These are phyloP conservation scores for Schwanniomyces vanrijiae DNA, from an alignment of 805 yeast genomes.

Conservation along the genomic window DNA sequence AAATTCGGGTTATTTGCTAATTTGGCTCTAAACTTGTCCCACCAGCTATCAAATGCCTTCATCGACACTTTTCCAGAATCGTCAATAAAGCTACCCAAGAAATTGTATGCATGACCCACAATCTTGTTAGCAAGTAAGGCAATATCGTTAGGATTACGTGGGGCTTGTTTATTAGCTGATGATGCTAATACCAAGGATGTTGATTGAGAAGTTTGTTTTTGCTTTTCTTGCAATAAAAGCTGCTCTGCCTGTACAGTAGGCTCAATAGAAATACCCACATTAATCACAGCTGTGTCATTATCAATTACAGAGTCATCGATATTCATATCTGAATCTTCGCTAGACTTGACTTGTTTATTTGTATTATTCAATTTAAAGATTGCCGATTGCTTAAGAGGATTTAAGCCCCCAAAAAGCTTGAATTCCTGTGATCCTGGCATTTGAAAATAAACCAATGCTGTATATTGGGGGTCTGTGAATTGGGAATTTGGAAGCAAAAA, in stretches of 20 bases:
- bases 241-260: constrained; percentile 65
- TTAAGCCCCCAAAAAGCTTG: constrained; percentile 64
- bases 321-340: constrained; percentile 38
- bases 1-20: constrained; percentile 81
- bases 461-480: constrained; percentile 58
- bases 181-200: constrained; percentile 19
- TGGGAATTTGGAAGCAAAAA: constrained; percentile 83
- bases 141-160: constrained; percentile 21
- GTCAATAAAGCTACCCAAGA: constrained; percentile 83
- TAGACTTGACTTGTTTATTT: constrained; percentile 11
- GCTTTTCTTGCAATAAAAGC: constrained; percentile 48
- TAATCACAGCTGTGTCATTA: constrained; percentile 27
- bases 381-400: constrained; percentile 78
- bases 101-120: constrained; percentile 90
- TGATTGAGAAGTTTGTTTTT: constrained; percentile 14
- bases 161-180: constrained; percentile 10
- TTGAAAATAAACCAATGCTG: constrained; percentile 89
- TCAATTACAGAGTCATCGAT: constrained; percentile 30
- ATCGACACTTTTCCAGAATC: constrained; percentile 78
- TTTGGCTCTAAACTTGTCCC: constrained; percentile 83
- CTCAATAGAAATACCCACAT: constrained; percentile 89
- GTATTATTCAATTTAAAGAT: constrained; percentile 73
- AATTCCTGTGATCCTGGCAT: constrained; percentile 63
- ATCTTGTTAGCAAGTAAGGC: constrained; percentile 80
- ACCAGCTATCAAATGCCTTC: constrained; percentile 89